Percentiles rank a stretch among this genome's conserved stretches.
phyloP scores from a whole-genome alignment of 2,329 filamentous ascomycete species.

The Stachybotrys echinatus region DNA sequence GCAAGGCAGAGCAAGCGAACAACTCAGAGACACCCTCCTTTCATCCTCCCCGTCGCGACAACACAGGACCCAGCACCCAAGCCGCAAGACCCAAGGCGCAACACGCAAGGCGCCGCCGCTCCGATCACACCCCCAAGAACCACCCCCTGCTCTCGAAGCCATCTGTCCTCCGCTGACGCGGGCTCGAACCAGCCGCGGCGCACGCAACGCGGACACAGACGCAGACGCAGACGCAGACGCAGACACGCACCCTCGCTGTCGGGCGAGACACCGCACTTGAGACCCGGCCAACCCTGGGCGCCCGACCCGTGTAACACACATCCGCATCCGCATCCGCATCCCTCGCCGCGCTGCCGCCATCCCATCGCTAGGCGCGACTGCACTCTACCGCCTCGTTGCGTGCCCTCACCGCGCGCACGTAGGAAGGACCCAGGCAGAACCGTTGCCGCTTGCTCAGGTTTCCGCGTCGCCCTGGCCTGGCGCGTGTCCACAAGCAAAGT shows the following conservation, averaged over 20 bases:
- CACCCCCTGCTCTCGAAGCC: constrained; percentile 6
- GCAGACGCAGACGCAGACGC: constrained; percentile 9
- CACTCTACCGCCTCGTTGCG: not conserved
- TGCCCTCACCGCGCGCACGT: not conserved
- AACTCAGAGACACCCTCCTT: constrained; percentile 25
- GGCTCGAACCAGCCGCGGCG: not conserved
- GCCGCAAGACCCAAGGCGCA: not conserved
- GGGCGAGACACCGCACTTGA: not conserved
- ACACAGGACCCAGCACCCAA: constrained; percentile 5
- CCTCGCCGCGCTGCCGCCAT: not conserved
- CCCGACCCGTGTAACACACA: constrained; percentile 1
- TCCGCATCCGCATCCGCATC: not conserved
- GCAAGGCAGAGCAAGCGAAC: constrained; percentile 10
- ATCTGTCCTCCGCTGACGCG: constrained; percentile 9
- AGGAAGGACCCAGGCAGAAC: not conserved
- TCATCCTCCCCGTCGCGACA: not conserved
- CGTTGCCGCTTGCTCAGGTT: not conserved
- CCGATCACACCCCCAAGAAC: not conserved
- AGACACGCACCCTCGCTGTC: constrained; percentile 10
- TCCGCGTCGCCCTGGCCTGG: not conserved
- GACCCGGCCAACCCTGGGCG: not conserved
- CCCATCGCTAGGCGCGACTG: constrained; percentile 2
- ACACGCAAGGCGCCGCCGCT: constrained; percentile 1
- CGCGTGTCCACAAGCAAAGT: not conserved
- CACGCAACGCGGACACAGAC: constrained; percentile 10